Percentiles rank a stretch among this genome's conserved stretches.
Conservation (phyloP, 352 stramenopile genomes). For the Peronosclerospora sorghi region DNA sequence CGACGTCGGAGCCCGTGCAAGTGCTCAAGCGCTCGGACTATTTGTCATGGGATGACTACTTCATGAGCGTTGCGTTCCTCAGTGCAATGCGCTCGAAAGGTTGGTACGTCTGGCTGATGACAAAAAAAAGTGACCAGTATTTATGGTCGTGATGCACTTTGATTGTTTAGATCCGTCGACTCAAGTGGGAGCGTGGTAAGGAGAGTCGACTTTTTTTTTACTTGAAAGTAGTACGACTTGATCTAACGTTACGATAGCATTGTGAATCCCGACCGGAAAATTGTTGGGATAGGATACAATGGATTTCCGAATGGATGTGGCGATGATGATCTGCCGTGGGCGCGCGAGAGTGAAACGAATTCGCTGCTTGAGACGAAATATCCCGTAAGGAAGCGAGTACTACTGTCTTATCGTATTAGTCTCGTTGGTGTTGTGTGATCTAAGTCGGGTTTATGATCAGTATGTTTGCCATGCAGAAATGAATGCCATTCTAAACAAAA, state of each 20-base stretch:
- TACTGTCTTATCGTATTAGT: background rate
- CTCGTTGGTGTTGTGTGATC: conserved; percentile 1
- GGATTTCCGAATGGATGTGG: conserved; percentile 94
- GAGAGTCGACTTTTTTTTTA: too few relatives aligned
- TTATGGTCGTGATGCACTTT: background rate
- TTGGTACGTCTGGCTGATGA: conserved; percentile 10
- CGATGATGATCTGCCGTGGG: conserved; percentile 94
- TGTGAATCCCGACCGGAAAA: conserved; percentile 92
- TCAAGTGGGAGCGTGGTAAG: conserved; percentile 92
- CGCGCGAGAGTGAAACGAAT: conserved; percentile 42
- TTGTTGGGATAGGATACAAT: conserved; percentile 98
- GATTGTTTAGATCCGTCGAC: conserved; percentile 87
- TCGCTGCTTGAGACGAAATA: conserved; percentile 92
- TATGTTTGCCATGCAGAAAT: conserved; percentile 99
- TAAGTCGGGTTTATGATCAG: conserved; percentile 29
- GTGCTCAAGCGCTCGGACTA: conserved; percentile 80
- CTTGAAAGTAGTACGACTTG: too few relatives aligned
- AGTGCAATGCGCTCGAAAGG: conserved; percentile 97
- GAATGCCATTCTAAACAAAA: conserved; percentile 99
- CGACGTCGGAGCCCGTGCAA: background rate
- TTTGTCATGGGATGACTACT: conserved; percentile 98
- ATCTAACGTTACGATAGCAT: conserved; percentile 50
- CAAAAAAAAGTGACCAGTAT: background rate
- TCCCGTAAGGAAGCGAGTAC: conserved; percentile 34
- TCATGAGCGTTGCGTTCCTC: conserved; percentile 98